A percentile compares a stretch with the other conserved stretches of the same genome.
phyloP scores from a whole-genome alignment of 2,329 filamentous ascomycete genomes.

The Achaetomium macrosporum region DNA sequence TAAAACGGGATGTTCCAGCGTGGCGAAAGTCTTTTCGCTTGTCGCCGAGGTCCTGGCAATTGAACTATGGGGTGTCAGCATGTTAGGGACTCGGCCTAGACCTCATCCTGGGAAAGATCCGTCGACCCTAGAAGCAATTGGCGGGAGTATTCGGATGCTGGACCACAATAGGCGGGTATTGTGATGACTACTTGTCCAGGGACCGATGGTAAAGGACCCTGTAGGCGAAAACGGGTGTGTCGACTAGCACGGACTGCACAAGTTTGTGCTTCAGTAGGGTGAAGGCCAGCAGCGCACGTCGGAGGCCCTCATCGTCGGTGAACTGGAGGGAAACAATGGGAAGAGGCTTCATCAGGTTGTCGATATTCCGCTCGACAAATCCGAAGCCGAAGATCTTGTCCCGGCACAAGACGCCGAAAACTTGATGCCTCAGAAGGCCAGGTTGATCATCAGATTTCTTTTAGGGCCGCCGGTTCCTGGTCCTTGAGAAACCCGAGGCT shows the following conservation, averaged over 20 bases:
- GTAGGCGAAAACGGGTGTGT: slow-evolving; percentile 63
- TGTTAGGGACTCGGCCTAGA: too few species aligned
- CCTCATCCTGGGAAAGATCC: too few species aligned
- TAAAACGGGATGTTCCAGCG: too few species aligned
- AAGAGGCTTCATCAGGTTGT: slow-evolving; percentile 37
- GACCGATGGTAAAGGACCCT: too few species aligned
- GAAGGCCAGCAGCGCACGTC: slow-evolving; percentile 42
- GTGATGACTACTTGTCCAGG: too few species aligned
- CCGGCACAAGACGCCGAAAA: slow-evolving; percentile 55
- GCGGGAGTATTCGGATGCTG: too few species aligned
- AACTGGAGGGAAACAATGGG: slow-evolving; percentile 50
- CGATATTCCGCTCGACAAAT: slow-evolving; percentile 46
- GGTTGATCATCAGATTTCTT: slow-evolving; percentile 42
- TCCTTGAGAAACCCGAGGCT: slow-evolving; percentile 42
- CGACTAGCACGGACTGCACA: slow-evolving; percentile 50
- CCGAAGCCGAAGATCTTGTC: slow-evolving; percentile 54
- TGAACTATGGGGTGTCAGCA: too few species aligned
- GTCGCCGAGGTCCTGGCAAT: too few species aligned
- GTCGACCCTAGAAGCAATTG: too few species aligned
- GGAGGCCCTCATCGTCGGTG: slow-evolving; percentile 38
- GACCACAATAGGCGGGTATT: too few species aligned
- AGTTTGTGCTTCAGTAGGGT: slow-evolving; percentile 21
- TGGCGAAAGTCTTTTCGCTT: too few species aligned
- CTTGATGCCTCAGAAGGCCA: slow-evolving; percentile 51
- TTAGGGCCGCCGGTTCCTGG: slow-evolving; percentile 29